A percentile compares a stretch with the other conserved stretches of the same genome.
These are phyloP conservation scores for Tremella mesenterica DNA, from an alignment of 768 basidiomycete genomes.

Conservation along the genomic window DNA sequence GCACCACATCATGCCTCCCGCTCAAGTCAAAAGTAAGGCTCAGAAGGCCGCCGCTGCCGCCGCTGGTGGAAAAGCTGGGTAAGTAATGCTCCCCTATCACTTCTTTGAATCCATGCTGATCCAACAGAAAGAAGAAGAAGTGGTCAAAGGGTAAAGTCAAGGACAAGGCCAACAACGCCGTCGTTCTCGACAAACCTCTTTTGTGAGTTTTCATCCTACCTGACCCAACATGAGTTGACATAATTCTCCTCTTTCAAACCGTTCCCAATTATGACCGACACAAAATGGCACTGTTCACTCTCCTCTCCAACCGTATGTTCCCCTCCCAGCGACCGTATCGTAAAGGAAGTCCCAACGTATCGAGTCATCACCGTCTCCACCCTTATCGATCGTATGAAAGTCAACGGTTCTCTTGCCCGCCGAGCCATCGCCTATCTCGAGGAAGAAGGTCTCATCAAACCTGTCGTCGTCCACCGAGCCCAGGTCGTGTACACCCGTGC, in stretches of 20 bases:
- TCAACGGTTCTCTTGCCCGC: constrained; percentile 90
- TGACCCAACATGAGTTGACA: not conserved
- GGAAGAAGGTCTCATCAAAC: constrained; percentile 89
- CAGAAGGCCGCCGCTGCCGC: constrained; percentile 44
- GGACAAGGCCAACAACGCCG: constrained; percentile 98
- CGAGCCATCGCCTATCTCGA: constrained; percentile 83
- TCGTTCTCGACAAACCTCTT: constrained; percentile 84
- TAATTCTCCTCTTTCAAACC: not conserved
- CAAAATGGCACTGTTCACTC: no score
- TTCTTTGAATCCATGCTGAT: constrained; percentile 1
- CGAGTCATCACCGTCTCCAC: constrained; percentile 95
- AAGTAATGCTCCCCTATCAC: constrained; percentile 16
- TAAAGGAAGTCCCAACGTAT: constrained; percentile 99
- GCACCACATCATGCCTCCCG: constrained; percentile 32
- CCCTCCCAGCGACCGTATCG: constrained; percentile 51
- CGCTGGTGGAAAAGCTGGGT: constrained; percentile 45
- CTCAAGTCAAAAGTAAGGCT: constrained; percentile 43
- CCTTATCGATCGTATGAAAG: constrained; percentile 95
- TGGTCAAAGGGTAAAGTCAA: constrained; percentile 99
- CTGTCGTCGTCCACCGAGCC: constrained; percentile 86
- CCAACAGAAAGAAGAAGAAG: constrained; percentile 86
- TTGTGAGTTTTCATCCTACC: constrained; percentile 44
- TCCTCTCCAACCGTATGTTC: not conserved
- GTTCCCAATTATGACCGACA: not conserved
- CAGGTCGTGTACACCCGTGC: constrained; percentile 78